A percentile compares a stretch with the other conserved stretches of the same genome.
phyloP scores from a whole-genome alignment of 805 yeast species.

The Saccharomycopsis sp. region DNA sequence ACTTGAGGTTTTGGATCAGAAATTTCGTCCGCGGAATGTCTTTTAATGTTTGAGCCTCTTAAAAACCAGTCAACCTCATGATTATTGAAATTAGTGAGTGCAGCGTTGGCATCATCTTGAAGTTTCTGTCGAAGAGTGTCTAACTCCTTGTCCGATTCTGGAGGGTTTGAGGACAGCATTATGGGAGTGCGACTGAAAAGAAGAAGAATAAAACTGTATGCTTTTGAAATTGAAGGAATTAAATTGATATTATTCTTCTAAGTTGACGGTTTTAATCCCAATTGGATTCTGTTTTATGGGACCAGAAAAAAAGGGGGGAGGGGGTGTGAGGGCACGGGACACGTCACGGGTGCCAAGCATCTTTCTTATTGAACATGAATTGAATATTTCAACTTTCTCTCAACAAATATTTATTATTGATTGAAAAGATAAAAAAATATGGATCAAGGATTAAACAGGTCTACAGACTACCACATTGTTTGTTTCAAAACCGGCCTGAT shows the following conservation, averaged over 20 bases:
- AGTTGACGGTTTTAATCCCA: background rate
- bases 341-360: too few relatives aligned
- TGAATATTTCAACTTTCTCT: too few relatives aligned
- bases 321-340: too few relatives aligned
- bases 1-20: background rate
- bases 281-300: background rate
- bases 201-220: background rate
- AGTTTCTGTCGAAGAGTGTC: conserved; percentile 9
- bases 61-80: conserved; percentile 44
- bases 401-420: too few relatives aligned
- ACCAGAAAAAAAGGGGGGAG: background rate
- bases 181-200: background rate
- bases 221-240: background rate
- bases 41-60: conserved; percentile 22
- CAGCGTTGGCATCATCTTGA: conserved; percentile 7
- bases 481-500: too few relatives aligned
- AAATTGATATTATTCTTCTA: background rate
- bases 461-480: too few relatives aligned
- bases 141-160: conserved; percentile 1
- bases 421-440: background rate
- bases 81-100: conserved; percentile 26
- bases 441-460: background rate
- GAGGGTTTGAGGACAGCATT: background rate
- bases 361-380: too few relatives aligned
- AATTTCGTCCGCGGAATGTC: conserved; percentile 3